These are phyloP conservation scores for Aspergillus taichungensis DNA, from an alignment of 495 filamentous ascomycete genomes.

Conservation along the genomic window DNA sequence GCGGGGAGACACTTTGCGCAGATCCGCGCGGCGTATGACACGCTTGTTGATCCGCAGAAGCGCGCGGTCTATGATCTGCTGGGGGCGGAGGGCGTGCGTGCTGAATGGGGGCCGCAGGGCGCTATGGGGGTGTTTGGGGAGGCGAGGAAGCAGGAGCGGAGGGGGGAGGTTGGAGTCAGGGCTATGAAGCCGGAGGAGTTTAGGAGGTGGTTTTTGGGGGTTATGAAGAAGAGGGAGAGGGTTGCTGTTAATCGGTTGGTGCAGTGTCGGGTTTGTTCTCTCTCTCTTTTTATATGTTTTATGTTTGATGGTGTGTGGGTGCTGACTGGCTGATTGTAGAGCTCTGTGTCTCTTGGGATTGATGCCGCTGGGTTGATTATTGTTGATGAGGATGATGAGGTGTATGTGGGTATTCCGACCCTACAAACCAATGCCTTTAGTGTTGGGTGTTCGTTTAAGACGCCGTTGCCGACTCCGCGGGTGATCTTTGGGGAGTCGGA, in stretches of 20 bases:
- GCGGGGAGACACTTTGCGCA: slow-evolving; percentile 41
- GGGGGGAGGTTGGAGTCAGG: slow-evolving; percentile 31
- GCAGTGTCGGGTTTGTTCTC: slow-evolving; percentile 27
- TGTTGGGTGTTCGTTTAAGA: slow-evolving; percentile 27
- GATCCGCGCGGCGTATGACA: slow-evolving; percentile 47
- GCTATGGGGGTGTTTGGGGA: slow-evolving; percentile 26
- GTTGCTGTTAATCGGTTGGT: slow-evolving; percentile 36
- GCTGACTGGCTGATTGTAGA: slow-evolving; percentile 15
- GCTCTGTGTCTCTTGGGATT: slow-evolving; percentile 29
- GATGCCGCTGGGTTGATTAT: slow-evolving; percentile 32
- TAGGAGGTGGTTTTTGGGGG: slow-evolving; percentile 40
- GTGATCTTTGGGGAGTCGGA: slow-evolving; percentile 10
- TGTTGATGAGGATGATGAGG: slow-evolving; percentile 22
- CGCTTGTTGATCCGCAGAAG: slow-evolving; percentile 45
- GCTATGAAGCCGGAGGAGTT: slow-evolving; percentile 40
- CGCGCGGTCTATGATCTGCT: slow-evolving; percentile 46
- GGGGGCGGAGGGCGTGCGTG: slow-evolving; percentile 36
- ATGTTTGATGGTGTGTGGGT: background rate
- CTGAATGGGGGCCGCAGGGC: slow-evolving; percentile 31
- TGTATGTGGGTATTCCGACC: slow-evolving; percentile 22
- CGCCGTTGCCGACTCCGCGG: slow-evolving; percentile 22
- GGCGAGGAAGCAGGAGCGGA: slow-evolving; percentile 15
- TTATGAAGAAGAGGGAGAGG: slow-evolving; percentile 37
- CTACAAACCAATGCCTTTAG: slow-evolving; percentile 16
- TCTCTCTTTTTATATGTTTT: background rate